Evolutionary conservation across 352 stramenopile species (phyloP), one percentile per base, ranked within the genome.

Genomic region (Globisporangium cederbergense): DNA sequence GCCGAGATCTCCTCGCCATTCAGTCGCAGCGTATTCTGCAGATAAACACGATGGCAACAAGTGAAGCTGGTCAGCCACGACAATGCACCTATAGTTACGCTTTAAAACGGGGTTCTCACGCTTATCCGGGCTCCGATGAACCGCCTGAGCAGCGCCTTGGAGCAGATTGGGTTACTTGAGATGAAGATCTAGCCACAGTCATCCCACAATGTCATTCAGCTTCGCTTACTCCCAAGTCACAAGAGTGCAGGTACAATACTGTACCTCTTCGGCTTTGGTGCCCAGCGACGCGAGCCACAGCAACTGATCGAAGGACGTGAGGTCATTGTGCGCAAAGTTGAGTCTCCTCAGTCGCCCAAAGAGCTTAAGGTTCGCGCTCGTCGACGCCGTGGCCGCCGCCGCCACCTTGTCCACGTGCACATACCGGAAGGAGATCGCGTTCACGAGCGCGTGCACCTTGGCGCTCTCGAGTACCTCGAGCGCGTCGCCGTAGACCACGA

Each of bases 361-460:
- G 47, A 83, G 68, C 61, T 87, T 91, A 30, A 92, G 55, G 32
- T 88, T 88, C 0, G 65, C 45, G 34, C 63, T 78, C 20, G 64
- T 68, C 11, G 73, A 38, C 2, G 70, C 72, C 4, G 64, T 74
- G 6, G 80, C 70, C 4, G 73, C 72, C 7, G 66, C 57, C 16
- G 67, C 64, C 13, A 93, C 67, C 16, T 74, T 75, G 34, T 77
- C 69, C 16, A 91, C 78, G 10, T 56, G 47, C 22, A 91, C 58
- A 45, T 78, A 91, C 7, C 76, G 82, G 55, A 93, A 93, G 28
- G 77, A 75, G 58, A 93, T 86, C 13, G 79, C 71, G 53, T 87
- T 82, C 16, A 90, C 77, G 16, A 76, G 67, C 3, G 72, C 57
- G 28, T 88, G 79, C 1, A 74, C 64, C 66, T 88, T 91, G 32